A percentile compares a stretch with the other conserved stretches of the same genome.
Conservation (phyloP, 371 early-diverging fungal genomes). For the Paraphysoderma sedebokerense region DNA sequence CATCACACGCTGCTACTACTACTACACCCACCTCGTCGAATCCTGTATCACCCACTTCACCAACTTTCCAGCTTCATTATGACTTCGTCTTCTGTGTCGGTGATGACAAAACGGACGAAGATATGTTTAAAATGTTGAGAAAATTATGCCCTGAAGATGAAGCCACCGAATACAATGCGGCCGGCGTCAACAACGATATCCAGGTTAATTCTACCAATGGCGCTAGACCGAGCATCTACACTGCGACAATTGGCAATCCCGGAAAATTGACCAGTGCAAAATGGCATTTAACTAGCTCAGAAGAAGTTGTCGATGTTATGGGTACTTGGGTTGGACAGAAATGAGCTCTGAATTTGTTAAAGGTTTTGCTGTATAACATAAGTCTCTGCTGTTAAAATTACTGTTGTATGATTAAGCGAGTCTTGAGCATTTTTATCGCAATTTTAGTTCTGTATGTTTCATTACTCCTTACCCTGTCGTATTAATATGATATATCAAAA, state of each 20-base stretch:
- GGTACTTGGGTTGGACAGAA: conserved; percentile 12
- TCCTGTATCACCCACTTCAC: conserved; percentile 40
- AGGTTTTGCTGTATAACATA: no score
- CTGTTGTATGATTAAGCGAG: no score
- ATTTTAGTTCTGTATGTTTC: no score
- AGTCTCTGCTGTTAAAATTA: no score
- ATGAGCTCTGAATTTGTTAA: no score
- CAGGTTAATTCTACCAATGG: conserved; percentile 8
- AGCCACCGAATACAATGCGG: background rate
- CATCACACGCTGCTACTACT: no score
- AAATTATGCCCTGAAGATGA: background rate
- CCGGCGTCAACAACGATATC: background rate
- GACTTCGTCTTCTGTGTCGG: conserved; percentile 90
- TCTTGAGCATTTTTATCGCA: no score
- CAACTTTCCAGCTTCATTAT: background rate
- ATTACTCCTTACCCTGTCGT: no score
- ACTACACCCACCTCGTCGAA: no score
- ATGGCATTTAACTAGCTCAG: conserved; percentile 45
- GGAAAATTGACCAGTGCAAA: conserved; percentile 59
- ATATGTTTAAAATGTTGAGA: conserved; percentile 44
- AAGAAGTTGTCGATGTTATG: conserved; percentile 17
- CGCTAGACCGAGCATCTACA: conserved; percentile 21
- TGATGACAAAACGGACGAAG: conserved; percentile 93
- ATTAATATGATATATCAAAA: no score
- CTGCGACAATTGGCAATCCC: conserved; percentile 50